Evolutionary conservation across 805 yeast genomes (phyloP).

Genomic region (Hanseniaspora vineae): DNA sequence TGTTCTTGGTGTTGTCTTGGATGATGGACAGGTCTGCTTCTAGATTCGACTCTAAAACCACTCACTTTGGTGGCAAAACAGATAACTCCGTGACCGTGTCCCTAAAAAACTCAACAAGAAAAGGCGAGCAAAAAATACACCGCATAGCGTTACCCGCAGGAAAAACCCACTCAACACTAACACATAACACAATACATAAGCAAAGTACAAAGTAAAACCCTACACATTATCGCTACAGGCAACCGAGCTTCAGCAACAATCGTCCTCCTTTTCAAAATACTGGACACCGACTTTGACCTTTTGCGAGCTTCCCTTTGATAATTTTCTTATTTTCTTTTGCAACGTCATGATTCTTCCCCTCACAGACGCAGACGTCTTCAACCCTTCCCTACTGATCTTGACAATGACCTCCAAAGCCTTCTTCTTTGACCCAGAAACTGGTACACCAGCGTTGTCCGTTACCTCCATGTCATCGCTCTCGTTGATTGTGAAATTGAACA

Average conservation of each 20-base stretch:
- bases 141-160: background rate
- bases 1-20: too few species aligned
- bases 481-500: conserved; percentile 31
- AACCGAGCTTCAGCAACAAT: background rate
- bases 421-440: conserved; percentile 9
- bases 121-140: too few species aligned
- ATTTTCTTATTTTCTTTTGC: conserved; percentile 47
- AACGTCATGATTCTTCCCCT: conserved; percentile 43
- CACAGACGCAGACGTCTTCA: conserved; percentile 47
- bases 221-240: too few species aligned
- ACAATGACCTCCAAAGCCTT: conserved; percentile 29
- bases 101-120: background rate
- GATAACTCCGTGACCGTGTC: background rate
- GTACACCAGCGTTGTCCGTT: conserved; percentile 4
- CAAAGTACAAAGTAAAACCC: too few species aligned
- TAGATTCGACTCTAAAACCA: too few species aligned
- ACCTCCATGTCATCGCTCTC: conserved; percentile 19
- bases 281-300: conserved; percentile 41
- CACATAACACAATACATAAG: too few species aligned
- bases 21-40: too few species aligned
- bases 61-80: background rate
- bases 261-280: conserved; percentile 21
- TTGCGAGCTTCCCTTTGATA: conserved; percentile 36
- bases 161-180: too few species aligned
- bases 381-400: conserved; percentile 36